phyloP scores from a whole-genome alignment of 257 asterid genomes.

The Echites panduratus region DNA sequence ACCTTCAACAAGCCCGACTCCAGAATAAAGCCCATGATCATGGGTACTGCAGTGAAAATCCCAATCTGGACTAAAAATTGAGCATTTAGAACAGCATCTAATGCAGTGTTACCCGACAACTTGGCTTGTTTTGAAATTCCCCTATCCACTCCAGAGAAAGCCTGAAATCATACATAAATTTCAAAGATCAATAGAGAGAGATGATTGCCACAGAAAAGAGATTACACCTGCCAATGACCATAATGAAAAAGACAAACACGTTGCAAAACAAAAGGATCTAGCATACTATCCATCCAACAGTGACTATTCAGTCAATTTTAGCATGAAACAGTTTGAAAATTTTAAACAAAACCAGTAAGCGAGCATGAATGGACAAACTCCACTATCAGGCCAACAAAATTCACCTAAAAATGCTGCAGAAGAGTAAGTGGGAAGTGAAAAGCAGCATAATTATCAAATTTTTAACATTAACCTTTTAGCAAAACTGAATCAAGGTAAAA shows the following conservation, averaged over 20 bases:
- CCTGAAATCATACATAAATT: slow-evolving; percentile 40
- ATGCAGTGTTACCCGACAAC: slow-evolving; percentile 72
- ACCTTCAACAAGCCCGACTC: slow-evolving; percentile 90
- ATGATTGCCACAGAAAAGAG: slow-evolving; percentile 9
- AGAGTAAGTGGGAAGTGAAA: background rate
- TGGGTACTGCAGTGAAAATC: slow-evolving; percentile 94
- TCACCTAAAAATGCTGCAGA: background rate
- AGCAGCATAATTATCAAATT: background rate
- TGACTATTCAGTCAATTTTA: background rate
- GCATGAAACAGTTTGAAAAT: background rate
- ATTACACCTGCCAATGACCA: background rate
- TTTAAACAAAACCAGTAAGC: background rate
- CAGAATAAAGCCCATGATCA: slow-evolving; percentile 93
- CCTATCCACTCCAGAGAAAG: slow-evolving; percentile 92
- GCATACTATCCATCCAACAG: background rate
- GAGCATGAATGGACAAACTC: background rate
- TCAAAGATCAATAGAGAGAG: background rate
- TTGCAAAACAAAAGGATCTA: background rate
- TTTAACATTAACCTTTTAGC: background rate
- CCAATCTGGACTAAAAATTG: slow-evolving; percentile 98
- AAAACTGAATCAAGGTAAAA: too few species aligned
- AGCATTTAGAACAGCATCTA: slow-evolving; percentile 81
- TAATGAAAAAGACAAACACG: too few species aligned
- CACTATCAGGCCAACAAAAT: background rate
- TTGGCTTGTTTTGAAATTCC: slow-evolving; percentile 60